These are phyloP conservation scores for Wickerhamomyces sydowiorum DNA, from an alignment of 805 yeast genomes.

Conservation along the genomic window DNA sequence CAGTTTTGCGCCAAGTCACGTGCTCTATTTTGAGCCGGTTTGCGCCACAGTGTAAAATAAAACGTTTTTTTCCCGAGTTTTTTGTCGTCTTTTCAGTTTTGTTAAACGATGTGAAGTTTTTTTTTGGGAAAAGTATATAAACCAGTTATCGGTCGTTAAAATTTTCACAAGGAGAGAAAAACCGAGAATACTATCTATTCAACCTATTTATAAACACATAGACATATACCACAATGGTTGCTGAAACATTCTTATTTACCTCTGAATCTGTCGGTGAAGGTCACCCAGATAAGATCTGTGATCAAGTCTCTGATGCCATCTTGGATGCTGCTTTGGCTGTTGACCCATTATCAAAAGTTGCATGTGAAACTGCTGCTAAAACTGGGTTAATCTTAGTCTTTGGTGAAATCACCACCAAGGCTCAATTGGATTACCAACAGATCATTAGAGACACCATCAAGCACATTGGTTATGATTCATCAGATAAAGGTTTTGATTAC, in stretches of 20 bases:
- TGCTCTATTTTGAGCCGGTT: not conserved
- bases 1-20: not conserved
- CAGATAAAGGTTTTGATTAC: slow-evolving; percentile 97
- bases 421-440: slow-evolving; percentile 92
- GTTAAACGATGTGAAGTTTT: not conserved
- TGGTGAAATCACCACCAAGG: slow-evolving; percentile 98
- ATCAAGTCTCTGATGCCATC: slow-evolving; percentile 97
- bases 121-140: not conserved
- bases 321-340: slow-evolving; percentile 93
- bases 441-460: slow-evolving; percentile 97
- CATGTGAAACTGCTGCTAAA: slow-evolving; percentile 98
- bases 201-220: not conserved
- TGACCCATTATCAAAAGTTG: slow-evolving; percentile 98
- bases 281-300: slow-evolving; percentile 95
- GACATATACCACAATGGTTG: slow-evolving; percentile 11
- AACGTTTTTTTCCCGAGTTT: not conserved
- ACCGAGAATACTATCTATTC: not conserved
- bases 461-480: slow-evolving; percentile 95
- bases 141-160: not conserved
- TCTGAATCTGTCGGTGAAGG: slow-evolving; percentile 94
- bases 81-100: not conserved
- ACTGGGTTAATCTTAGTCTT: slow-evolving; percentile 99
- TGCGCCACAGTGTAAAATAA: not conserved
- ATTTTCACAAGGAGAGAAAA: not conserved
- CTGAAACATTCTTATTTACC: slow-evolving; percentile 57